Conservation (phyloP, 306 rosid species). For the Ammopiptanthus mongolicus region DNA sequence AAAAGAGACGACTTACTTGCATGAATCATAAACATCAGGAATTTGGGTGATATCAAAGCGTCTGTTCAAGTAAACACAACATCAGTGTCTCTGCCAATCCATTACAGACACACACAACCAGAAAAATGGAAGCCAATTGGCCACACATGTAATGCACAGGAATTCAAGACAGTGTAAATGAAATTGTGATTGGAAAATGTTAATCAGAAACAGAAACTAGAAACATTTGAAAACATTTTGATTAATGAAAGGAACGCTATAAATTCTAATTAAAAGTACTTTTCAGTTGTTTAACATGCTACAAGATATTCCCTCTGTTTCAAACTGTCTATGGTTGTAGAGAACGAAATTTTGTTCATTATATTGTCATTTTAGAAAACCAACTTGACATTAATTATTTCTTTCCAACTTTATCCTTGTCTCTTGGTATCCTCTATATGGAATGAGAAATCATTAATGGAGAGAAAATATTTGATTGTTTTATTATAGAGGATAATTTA, state of each 20-base stretch:
- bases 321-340: neutral
- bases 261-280: neutral
- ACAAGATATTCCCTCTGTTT: neutral
- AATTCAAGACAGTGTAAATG: neutral
- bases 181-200: neutral
- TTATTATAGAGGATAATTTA: neutral
- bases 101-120: neutral
- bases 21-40: conserved; percentile 96
- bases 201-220: conserved; percentile 1
- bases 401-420: neutral
- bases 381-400: neutral
- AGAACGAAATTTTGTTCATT: neutral
- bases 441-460: neutral
- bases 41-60: conserved; percentile 91
- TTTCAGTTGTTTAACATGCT: conserved; percentile 12
- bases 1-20: conserved; percentile 73
- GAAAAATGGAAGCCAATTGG: neutral
- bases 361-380: neutral
- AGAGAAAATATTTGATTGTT: too few species aligned
- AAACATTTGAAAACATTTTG: neutral
- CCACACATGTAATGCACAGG: neutral
- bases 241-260: neutral
- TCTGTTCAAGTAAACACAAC: conserved; percentile 49
- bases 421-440: neutral
- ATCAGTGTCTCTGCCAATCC: conserved; percentile 16